Percentiles rank a stretch among this genome's conserved stretches.
Conservation (phyloP, 768 basidiomycete genomes). For the Leccinum longicurvipes region DNA sequence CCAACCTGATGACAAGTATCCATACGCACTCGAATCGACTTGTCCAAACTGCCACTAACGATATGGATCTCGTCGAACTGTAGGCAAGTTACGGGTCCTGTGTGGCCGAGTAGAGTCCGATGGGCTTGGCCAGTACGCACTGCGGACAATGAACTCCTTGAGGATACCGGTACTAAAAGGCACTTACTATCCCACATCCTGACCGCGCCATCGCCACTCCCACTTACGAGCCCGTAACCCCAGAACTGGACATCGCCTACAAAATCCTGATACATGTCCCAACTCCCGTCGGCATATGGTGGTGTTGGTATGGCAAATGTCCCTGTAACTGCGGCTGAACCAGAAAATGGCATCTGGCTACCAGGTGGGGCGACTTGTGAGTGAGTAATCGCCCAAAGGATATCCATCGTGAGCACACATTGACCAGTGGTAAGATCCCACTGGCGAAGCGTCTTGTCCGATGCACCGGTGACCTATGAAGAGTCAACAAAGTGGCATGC, state of each 20-base stretch:
- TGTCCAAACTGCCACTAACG: conserved; percentile 90
- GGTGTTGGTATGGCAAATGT: conserved; percentile 82
- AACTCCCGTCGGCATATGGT: conserved; percentile 83
- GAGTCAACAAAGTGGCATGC: conserved; percentile 14
- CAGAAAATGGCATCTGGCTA: conserved; percentile 45
- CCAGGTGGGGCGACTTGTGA: conserved; percentile 50
- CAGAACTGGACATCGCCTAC: conserved; percentile 98
- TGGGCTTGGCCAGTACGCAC: conserved; percentile 99
- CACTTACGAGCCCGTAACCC: conserved; percentile 96
- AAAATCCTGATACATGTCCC: conserved; percentile 96
- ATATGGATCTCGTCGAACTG: conserved; percentile 97
- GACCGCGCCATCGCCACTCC: conserved; percentile 95
- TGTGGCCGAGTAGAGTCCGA: conserved; percentile 89
- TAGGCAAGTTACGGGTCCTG: conserved; percentile 87
- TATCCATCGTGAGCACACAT: conserved; percentile 99
- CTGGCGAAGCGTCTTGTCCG: conserved; percentile 96
- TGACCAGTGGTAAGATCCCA: conserved; percentile 98
- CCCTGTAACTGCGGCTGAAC: conserved; percentile 53
- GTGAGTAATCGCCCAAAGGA: conserved; percentile 98
- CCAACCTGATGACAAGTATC: neutral
- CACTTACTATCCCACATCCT: conserved; percentile 98
- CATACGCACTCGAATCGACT: conserved; percentile 74
- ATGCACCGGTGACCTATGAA: conserved; percentile 90
- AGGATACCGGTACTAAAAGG: neutral
- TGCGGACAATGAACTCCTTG: conserved; percentile 28